Percentiles rank a stretch among this genome's conserved stretches.
Conservation (phyloP, 225 moss, liverwort and hornwort genomes). For the Lunularia cruciata region DNA sequence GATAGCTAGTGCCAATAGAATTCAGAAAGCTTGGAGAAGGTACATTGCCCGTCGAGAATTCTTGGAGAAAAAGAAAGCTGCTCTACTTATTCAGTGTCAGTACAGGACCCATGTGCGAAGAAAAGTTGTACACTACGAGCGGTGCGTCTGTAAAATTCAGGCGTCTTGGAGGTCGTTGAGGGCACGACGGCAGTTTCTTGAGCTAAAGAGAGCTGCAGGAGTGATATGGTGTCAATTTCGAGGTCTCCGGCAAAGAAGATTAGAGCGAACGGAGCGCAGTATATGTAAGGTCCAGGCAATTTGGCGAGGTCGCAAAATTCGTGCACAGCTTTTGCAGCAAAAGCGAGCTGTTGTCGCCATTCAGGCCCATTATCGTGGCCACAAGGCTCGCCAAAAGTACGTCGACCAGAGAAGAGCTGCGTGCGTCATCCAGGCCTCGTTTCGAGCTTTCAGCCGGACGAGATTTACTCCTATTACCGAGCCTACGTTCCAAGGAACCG, state of each 20-base stretch:
- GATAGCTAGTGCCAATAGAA: not conserved
- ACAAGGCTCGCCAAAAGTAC: not conserved
- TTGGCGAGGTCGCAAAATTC: conserved; percentile 7
- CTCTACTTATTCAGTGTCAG: conserved; percentile 18
- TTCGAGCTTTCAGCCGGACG: conserved; percentile 18
- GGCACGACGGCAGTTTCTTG: conserved; percentile 5
- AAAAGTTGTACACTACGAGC: not conserved
- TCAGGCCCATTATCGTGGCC: conserved; percentile 16
- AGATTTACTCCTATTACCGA: conserved; percentile 14
- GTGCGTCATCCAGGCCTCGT: conserved; percentile 17
- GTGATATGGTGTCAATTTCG: not conserved
- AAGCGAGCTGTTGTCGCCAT: conserved; percentile 2
- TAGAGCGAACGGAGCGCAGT: not conserved
- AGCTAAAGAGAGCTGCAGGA: not conserved
- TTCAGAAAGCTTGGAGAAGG: conserved; percentile 12
- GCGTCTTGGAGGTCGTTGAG: not conserved
- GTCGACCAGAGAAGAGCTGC: conserved; percentile 1
- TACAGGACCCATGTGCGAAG: not conserved
- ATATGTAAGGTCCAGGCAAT: conserved; percentile 8
- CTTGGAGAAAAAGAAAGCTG: conserved; percentile 5
- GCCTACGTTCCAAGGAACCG: conserved; percentile 1
- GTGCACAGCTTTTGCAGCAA: not conserved
- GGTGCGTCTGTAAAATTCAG: conserved; percentile 4
- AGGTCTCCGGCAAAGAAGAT: not conserved
- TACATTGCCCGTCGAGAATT: not conserved